These are phyloP conservation scores for Aspergillus latus DNA, from an alignment of 2,329 filamentous ascomycete genomes.

Conservation along the genomic window DNA sequence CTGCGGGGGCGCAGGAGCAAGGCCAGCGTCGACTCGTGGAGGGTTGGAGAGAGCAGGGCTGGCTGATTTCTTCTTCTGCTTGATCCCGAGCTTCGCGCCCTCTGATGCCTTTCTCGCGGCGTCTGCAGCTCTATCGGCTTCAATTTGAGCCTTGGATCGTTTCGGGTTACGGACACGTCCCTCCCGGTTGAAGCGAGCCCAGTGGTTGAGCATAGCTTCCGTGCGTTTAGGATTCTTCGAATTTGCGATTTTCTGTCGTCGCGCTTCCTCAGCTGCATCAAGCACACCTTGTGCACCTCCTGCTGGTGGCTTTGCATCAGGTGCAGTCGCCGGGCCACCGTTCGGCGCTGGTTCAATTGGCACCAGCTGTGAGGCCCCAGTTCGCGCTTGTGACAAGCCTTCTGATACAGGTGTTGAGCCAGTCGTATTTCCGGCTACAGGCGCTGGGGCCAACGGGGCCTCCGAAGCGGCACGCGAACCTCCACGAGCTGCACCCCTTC, in stretches of 20 bases:
- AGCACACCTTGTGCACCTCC: slow-evolving; percentile 24
- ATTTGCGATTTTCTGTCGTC: slow-evolving; percentile 42
- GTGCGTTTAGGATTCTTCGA: slow-evolving; percentile 48
- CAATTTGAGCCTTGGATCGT: slow-evolving; percentile 46
- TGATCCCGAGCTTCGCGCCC: slow-evolving; percentile 25
- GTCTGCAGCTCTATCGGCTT: slow-evolving; percentile 39
- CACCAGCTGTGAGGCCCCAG: slow-evolving; percentile 20
- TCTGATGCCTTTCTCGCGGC: slow-evolving; percentile 29
- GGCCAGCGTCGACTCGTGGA: slow-evolving; percentile 21
- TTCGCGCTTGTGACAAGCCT: slow-evolving; percentile 16
- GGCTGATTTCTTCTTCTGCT: slow-evolving; percentile 26
- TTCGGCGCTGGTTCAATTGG: slow-evolving; percentile 25
- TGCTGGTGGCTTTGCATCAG: slow-evolving; percentile 13
- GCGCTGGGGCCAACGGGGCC: slow-evolving; percentile 13
- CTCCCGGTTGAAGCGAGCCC: slow-evolving; percentile 45
- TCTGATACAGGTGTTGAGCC: slow-evolving; percentile 11
- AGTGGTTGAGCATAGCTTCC: slow-evolving; percentile 48
- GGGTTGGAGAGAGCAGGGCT: slow-evolving; percentile 22
- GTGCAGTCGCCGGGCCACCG: slow-evolving; percentile 11
- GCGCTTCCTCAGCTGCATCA: slow-evolving; percentile 32
- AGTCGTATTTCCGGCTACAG: slow-evolving; percentile 7
- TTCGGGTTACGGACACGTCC: slow-evolving; percentile 47
- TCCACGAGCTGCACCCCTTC: slow-evolving; percentile 28
- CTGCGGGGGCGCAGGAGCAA: slow-evolving; percentile 21
- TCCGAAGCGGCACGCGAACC: slow-evolving; percentile 26